A percentile compares a stretch with the other conserved stretches of the same genome.
Evolutionary conservation across 345 rosid species (phyloP).

Genomic region (Eucalyptus tenuipes): DNA sequence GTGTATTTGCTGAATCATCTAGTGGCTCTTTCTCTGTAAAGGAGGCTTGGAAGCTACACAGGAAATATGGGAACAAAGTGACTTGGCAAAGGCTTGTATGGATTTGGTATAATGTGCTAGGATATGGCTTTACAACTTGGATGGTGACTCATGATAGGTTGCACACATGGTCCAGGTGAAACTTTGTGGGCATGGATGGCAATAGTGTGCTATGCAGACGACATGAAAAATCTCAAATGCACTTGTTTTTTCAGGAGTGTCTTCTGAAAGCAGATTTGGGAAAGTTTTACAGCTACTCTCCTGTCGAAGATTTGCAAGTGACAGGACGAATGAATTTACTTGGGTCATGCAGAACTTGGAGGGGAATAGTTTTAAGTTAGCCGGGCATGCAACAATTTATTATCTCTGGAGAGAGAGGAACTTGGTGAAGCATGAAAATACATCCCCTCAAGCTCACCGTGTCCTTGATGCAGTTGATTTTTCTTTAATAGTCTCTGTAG

Average conservation of each 20-base stretch:
- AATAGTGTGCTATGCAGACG: background rate
- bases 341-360: background rate
- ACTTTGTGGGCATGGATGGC: background rate
- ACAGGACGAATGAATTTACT: background rate
- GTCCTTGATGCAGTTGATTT: background rate
- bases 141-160: background rate
- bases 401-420: background rate
- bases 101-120: background rate
- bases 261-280: background rate
- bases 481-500: background rate
- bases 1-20: background rate
- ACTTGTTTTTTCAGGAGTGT: background rate
- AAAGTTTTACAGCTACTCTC: background rate
- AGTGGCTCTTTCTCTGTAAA: background rate
- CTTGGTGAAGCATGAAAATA: background rate
- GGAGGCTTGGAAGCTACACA: background rate
- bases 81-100: background rate
- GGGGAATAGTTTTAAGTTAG: background rate
- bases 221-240: background rate
- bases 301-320: background rate
- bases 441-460: background rate
- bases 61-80: background rate
- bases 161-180: background rate
- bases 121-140: background rate
- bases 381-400: background rate